phyloP scores from a whole-genome alignment of 148 eudicot genomes.

The Persicaria maculosa region DNA sequence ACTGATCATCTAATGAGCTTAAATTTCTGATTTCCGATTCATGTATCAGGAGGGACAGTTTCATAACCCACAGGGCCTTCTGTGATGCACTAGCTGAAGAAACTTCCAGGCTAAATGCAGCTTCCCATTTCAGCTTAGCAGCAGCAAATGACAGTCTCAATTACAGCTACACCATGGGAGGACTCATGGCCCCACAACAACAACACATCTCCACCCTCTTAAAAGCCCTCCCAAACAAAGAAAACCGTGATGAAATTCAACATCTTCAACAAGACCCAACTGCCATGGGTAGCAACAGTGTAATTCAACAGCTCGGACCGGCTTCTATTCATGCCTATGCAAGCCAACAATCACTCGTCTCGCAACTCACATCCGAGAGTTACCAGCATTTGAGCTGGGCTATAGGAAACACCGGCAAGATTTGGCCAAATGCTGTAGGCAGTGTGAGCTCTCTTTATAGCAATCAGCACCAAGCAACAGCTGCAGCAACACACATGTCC shows the following conservation, averaged over 20 bases:
- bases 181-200: conserved; percentile 20
- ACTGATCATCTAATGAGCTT: no score
- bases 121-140: conserved; percentile 38
- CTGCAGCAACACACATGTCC: conserved; percentile 36
- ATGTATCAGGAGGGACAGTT: conserved; percentile 73
- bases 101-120: conserved; percentile 71
- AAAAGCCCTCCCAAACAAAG: conserved; percentile 32
- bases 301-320: background rate
- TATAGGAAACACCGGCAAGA: background rate
- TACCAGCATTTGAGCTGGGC: background rate
- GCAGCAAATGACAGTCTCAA: conserved; percentile 27
- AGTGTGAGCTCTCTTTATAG: conserved; percentile 61
- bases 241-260: background rate
- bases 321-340: background rate
- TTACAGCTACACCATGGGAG: conserved; percentile 32
- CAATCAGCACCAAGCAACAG: conserved; percentile 32
- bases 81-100: conserved; percentile 95
- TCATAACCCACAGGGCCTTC: conserved; percentile 88
- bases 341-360: background rate
- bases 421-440: background rate
- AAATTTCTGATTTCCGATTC: background rate
- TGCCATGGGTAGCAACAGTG: background rate
- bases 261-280: background rate
- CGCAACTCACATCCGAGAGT: background rate
- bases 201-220: conserved; percentile 40